Base-by-base conservation (phyloP, 176 grass and related monocot genomes). In the Urochloa ruziziensis region DNA sequence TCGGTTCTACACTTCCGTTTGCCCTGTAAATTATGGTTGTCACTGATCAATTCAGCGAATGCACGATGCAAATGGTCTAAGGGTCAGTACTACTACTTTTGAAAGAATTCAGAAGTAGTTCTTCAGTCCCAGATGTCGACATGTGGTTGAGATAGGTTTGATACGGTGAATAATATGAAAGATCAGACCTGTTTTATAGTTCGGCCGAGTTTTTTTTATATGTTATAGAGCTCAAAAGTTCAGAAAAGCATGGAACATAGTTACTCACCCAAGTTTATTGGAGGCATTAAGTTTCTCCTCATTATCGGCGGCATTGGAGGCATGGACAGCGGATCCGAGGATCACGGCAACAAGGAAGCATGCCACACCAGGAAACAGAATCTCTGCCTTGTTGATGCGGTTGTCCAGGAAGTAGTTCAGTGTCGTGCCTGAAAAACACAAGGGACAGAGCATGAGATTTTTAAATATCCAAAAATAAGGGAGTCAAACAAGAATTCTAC, bases 321-420 rank as follows among this genome's bases (percentile, higher is more conserved):
- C 87, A 68, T 93, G 91, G 34, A 96, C 94, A 46, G 88, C 88
- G 46, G 94, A 96, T 10, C 94, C 94, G 52, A 93, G 91, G 83
- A 92, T 82, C 32, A 91, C 94, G 15, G 91, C 94, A 80, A 96
- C 54, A 54, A 93, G 81, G 82, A 96, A 96, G 88, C 88, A 96
- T 49, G 23, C 94, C 36, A 91, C 90, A 30, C 94, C 90, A 36
- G 91, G 68, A 80, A 96, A 96, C 70, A 96, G 86, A 82, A 96
- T 93, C 48, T 93, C 90, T 61, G 94, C 94, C 35, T 11, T 86
- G 80, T 96, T 95, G 85, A 95, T 93, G 21, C 88, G 88, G 68
- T 91, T 77, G 58, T 91, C 88, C 21, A 96, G 88, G 79, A 93
- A 93, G 80, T 93, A 93, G 60, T 96, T 96, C 49, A 96, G 35